Base-by-base conservation (phyloP, 176 grass and related monocot species). In the Oryza coarctata region DNA sequence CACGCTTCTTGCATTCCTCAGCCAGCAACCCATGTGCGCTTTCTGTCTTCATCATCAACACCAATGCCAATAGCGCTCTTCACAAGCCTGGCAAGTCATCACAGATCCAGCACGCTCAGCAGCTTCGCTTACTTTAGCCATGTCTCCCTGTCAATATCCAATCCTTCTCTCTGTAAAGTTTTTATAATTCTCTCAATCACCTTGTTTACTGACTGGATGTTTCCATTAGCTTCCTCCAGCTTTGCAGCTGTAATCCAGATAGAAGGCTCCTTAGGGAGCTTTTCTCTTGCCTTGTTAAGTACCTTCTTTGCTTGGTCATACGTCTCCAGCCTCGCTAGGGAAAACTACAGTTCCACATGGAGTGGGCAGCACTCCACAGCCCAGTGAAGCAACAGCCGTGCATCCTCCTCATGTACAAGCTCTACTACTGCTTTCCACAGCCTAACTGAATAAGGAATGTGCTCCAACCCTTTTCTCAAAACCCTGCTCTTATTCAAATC, bases 181-280 rank as follows among this genome's bases (percentile, higher is more conserved):
- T 77, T 76, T 91, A 97, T 94, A 83, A 87, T 89, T 87, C 94
- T 94, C 40, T 94, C 89, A 1, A 97, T 90, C 62, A 97, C 89
- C 89, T 97, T 94, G 40, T 23, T 83, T 66, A 97, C 87, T 26
- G 94, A 97, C 15, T 89, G 66, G 3, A 65, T 85, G 58, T 97
- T 94, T 20, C 87, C 94, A 80, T 94, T 94, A 67, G 94, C 92
- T 73, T 97, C 94, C 76, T 97, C 94, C 7, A 97, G 85, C 76
- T 97, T 97, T 70, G 94, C 94, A 78, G 92, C 94, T 61, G 89
- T 97, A 30, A 97, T 97, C 94, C 94, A 97, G 87, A 97, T 97
- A 67, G 92, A 83, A 81, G 89, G 94, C 63, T 97, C 94, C 71
- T 94, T 97, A 7, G 86, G 22, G 28, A 97, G 89, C 65, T 90